Evolutionary conservation across 2,329 filamentous ascomycete species (phyloP), one percentile per base, ranked within the genome.

Genomic region (Colletotrichum lupini): DNA sequence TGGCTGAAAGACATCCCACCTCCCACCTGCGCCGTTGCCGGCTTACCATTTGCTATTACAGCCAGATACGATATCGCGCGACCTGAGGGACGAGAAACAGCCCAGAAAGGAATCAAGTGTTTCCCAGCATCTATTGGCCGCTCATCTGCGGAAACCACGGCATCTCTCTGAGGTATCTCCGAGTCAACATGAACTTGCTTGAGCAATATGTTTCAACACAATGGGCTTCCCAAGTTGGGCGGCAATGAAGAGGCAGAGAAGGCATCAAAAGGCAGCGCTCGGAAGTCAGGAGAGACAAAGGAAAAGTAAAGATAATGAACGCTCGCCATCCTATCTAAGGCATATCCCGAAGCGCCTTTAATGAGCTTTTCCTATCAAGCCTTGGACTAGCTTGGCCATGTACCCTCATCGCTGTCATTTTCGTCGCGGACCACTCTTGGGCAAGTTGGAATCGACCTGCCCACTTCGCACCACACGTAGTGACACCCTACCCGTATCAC

Each of bases 1-100:
- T 60, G 70, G 56, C 52, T 65, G 53, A 52, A 52, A 55, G 62
- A 22, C 46, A 57, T 24, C 42, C 24, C 63, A 56, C 68, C 63
- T 76, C 68, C 78, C 77, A 79, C 76, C 78, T 77, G 72, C 76
- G 58, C 70, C 68, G 71, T 76, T 68, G 66, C 70, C 46, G 74
- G 75, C 74, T 77, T 76, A 76, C 75, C 73, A 78, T 80, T 79
- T 77, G 78, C 77, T 76, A 74, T 76, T 61, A 71, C 49, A 69
- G 68, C 9, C 56, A 56, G 60, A 70, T 60, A 69, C 59, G 55
- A 69, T 70, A 73, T 65, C 67, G 55, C 55, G 66, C 55, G 35
- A 65, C 66, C 12, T 69, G 32, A 32, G 42, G 49, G 59, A 61
- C 58, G 35, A 58, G 68, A 42, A 57, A 30, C 22, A 61, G 52